Base-by-base conservation (phyloP, 192 early-diverging fungal species). In the Umbelopsis isabellina region DNA sequence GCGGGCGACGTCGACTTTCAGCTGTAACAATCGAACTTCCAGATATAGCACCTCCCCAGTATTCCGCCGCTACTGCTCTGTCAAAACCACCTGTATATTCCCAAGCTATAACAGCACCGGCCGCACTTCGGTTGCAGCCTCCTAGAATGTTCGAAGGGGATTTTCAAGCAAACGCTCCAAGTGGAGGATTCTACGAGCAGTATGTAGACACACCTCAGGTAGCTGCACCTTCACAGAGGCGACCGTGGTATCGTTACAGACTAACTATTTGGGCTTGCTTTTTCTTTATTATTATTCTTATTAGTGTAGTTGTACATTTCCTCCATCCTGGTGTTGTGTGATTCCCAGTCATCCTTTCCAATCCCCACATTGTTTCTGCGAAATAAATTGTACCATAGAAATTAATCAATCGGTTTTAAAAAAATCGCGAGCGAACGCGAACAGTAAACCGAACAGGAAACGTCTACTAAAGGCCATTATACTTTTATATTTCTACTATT, bases 21-120 rank as follows among this genome's bases (percentile, higher is more conserved):
- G 55, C 33, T 25, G 55, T 61, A 22, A 61, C 55, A 7, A 61
- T 61, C 11, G 55, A 61, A 15, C 55, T 61, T 2, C 55, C 55
- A 16, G 55, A 61, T 35, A n/a, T 61, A 18, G 25, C 55, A 12
- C 55, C 55, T 35, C 55, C 55, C 27, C 11, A 27, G 13, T 61
- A 61, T 61, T 35, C 55, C 27, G 33, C 55, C 2, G 55, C 55
- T 35, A 61, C 55, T 18, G 10, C 33, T 27, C 33, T 61, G 30
- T 61, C 55, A 35, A 61, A 61, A 61, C 55, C 55, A n/a, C 55
- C 55, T 18, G 55, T 61, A 35, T 61, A 61, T 30, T 12, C 55
- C 27, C 27, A 61, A 16, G 25, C 25, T 35, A 30, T 35, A 61
- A 41, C 37, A 16, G 12, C 16, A 25, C 27, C 27, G 18, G 27